A percentile compares a stretch with the other conserved stretches of the same genome.
Evolutionary conservation across 495 filamentous ascomycete genomes (phyloP).

Genomic region (Hypoxylon intermedium): DNA sequence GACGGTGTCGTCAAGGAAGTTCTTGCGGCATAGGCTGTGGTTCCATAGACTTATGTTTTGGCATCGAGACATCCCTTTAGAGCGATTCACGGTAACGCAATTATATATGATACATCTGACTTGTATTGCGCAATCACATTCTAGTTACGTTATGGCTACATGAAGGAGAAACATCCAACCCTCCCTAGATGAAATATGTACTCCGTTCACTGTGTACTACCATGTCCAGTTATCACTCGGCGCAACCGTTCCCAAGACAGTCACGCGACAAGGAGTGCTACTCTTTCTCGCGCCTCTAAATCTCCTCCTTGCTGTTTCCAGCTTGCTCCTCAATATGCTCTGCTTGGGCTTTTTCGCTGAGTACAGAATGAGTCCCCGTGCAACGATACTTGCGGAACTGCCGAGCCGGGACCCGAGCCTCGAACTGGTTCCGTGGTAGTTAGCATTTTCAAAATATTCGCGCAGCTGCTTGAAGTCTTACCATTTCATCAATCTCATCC

Average conservation of each 20-base stretch:
- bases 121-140: too few species aligned
- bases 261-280: too few species aligned
- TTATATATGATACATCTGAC: too few species aligned
- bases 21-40: constrained; percentile 9
- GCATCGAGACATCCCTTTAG: too few species aligned
- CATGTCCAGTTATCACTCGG: too few species aligned
- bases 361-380: constrained; percentile 29
- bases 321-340: constrained; percentile 24
- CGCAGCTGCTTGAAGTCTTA: constrained; percentile 11
- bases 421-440: constrained; percentile 45
- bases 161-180: too few species aligned
- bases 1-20: constrained; percentile 47
- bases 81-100: too few species aligned
- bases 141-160: too few species aligned
- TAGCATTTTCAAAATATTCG: not conserved
- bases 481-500: constrained; percentile 65
- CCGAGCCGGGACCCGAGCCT: constrained; percentile 52
- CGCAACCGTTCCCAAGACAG: too few species aligned
- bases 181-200: too few species aligned
- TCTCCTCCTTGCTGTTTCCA: constrained; percentile 1
- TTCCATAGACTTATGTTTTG: not conserved
- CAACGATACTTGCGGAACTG: constrained; percentile 59
- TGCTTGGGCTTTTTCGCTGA: constrained; percentile 30
- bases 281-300: not conserved
- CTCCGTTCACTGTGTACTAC: too few species aligned